Evolutionary conservation across 2,329 filamentous ascomycete species (phyloP).

Genomic region (Aspergillus amoenus): DNA sequence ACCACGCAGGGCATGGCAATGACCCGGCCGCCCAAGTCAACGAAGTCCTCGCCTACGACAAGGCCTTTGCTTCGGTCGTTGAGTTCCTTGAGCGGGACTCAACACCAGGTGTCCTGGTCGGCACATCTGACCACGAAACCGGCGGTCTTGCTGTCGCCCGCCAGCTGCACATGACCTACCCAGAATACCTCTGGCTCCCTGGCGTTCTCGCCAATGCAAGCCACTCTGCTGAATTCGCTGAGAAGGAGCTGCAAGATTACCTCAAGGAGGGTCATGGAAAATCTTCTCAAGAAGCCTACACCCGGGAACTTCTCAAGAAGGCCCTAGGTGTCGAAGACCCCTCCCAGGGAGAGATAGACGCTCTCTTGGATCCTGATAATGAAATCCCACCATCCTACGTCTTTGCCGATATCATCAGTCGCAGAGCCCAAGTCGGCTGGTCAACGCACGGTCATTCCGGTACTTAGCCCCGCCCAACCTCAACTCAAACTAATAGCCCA

Average conservation of each 20-base stretch:
- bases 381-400: constrained; percentile 57
- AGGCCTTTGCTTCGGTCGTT: constrained; percentile 75
- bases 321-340: constrained; percentile 77
- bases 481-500: not conserved
- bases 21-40: constrained; percentile 81
- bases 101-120: constrained; percentile 73
- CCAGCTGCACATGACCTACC: constrained; percentile 64
- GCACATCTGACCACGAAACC: constrained; percentile 94
- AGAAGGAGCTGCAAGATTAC: constrained; percentile 61
- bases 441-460: constrained; percentile 83
- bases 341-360: constrained; percentile 67
- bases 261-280: constrained; percentile 47
- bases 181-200: constrained; percentile 78
- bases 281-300: constrained; percentile 59
- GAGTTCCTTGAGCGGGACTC: constrained; percentile 78
- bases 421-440: constrained; percentile 89
- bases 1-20: constrained; percentile 87
- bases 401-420: constrained; percentile 83
- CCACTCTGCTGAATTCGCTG: constrained; percentile 69
- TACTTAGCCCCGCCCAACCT: constrained; percentile 21
- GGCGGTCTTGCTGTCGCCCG: constrained; percentile 81
- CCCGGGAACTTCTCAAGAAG: constrained; percentile 66
- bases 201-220: constrained; percentile 77
- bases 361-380: constrained; percentile 59
- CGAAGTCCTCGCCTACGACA: constrained; percentile 94